A percentile compares a stretch with the other conserved stretches of the same genome.
Conservation (phyloP, 306 rosid species). For the Cicer judaicum region DNA sequence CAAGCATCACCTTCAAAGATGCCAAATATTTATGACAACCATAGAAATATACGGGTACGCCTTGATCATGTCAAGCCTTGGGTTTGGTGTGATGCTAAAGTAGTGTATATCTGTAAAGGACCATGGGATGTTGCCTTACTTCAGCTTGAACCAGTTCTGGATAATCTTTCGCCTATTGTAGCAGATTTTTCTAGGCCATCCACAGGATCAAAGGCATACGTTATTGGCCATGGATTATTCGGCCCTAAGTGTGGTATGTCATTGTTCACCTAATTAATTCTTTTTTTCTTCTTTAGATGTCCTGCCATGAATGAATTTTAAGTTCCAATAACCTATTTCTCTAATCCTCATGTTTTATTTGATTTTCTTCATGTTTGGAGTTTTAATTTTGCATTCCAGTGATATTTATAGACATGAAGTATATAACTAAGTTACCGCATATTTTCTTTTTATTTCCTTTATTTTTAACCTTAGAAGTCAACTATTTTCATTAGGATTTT, state of each 20-base stretch:
- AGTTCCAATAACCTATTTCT: conserved; percentile 3
- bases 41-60: conserved; percentile 72
- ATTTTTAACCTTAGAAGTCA: conserved; percentile 19
- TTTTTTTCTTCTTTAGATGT: conserved; percentile 30
- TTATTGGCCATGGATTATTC: conserved; percentile 87
- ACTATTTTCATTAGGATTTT: conserved; percentile 59
- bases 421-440: not conserved
- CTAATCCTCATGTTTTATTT: conserved; percentile 23
- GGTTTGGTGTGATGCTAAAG: conserved; percentile 85
- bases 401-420: conserved; percentile 17
- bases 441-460: conserved; percentile 26
- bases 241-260: conserved; percentile 88
- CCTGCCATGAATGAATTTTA: conserved; percentile 35
- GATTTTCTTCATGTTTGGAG: conserved; percentile 8
- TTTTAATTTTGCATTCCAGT: not conserved
- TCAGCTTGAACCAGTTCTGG: conserved; percentile 74
- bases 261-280: conserved; percentile 31
- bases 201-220: conserved; percentile 80
- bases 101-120: conserved; percentile 80
- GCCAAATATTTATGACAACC: conserved; percentile 45
- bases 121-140: conserved; percentile 91
- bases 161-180: conserved; percentile 67
- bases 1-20: conserved; percentile 40
- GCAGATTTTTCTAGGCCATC: conserved; percentile 68
- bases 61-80: conserved; percentile 76